Conservation (phyloP, 371 early-diverging fungal species). For the Phascolomyces articulosus region DNA sequence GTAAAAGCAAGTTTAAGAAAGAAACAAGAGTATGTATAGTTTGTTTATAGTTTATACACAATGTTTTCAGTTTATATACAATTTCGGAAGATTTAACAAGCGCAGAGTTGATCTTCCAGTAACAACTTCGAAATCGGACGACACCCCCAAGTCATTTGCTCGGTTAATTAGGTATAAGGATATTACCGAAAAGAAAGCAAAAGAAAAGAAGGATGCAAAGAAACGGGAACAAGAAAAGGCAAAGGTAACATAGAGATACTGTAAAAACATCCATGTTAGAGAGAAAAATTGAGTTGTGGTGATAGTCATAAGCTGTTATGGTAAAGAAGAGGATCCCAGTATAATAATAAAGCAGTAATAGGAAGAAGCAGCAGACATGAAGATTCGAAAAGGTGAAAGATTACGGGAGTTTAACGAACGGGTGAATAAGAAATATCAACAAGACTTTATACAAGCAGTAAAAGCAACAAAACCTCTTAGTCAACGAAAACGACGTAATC, state of each 20-base stretch:
- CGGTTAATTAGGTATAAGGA: constrained; percentile 44
- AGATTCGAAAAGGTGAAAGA: constrained; percentile 46
- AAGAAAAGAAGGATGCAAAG: constrained; percentile 36
- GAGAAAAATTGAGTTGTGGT: not conserved
- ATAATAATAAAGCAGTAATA: not conserved
- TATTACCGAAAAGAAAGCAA: constrained; percentile 30
- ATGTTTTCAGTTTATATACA: not conserved
- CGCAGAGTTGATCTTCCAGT: constrained; percentile 23
- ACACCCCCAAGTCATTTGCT: constrained; percentile 46
- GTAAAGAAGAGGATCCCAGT: not conserved
- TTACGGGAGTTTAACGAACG: constrained; percentile 43
- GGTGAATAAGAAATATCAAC: constrained; percentile 40
- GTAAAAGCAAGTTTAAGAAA: constrained; percentile 44
- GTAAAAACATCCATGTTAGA: no score
- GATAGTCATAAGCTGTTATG: not conserved
- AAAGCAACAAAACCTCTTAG: constrained; percentile 36
- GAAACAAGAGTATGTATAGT: constrained; percentile 20
- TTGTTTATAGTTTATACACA: not conserved
- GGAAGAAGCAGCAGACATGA: constrained; percentile 13
- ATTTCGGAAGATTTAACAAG: constrained; percentile 8
- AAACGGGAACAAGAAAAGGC: constrained; percentile 21
- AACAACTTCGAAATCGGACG: constrained; percentile 16
- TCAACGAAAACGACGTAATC: constrained; percentile 39
- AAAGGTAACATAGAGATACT: not conserved
- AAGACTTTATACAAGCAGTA: constrained; percentile 28